phyloP scores from a whole-genome alignment of 2,329 filamentous ascomycete species.

The Didymella arachidicola region DNA sequence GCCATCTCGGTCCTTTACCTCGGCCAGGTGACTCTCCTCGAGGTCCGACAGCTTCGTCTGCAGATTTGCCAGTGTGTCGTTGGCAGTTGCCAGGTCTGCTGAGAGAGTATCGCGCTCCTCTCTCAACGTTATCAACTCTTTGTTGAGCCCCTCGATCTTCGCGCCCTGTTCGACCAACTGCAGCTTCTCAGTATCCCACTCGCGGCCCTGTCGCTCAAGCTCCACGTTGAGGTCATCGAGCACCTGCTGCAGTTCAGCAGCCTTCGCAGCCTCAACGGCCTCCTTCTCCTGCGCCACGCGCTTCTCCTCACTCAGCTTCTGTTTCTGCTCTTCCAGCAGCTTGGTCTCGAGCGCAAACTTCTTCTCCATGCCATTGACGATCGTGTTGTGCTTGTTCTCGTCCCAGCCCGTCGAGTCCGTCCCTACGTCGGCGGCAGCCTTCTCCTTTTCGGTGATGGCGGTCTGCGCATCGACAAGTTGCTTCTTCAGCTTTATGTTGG shows the following conservation, averaged over 20 bases:
- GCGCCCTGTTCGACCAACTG: constrained; percentile 44
- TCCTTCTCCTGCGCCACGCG: constrained; percentile 42
- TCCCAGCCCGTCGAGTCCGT: constrained; percentile 22
- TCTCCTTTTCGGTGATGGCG: constrained; percentile 44
- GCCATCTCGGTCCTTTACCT: constrained; percentile 37
- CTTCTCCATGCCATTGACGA: constrained; percentile 47
- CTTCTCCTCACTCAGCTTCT: constrained; percentile 45
- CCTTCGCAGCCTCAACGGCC: constrained; percentile 42
- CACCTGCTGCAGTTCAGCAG: constrained; percentile 47
- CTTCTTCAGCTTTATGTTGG: constrained; percentile 43
- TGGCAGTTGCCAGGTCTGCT: constrained; percentile 33
- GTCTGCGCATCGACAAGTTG: constrained; percentile 44
- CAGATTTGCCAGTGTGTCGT: constrained; percentile 35
- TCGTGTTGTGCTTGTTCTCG: constrained; percentile 34
- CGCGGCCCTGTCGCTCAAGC: constrained; percentile 44
- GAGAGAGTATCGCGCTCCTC: constrained; percentile 38
- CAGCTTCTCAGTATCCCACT: constrained; percentile 50
- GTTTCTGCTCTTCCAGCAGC: constrained; percentile 42
- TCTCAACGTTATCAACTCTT: constrained; percentile 33
- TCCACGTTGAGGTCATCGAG: constrained; percentile 47
- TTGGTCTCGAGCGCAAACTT: constrained; percentile 47
- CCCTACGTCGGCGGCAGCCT: constrained; percentile 34
- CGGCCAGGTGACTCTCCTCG: constrained; percentile 40
- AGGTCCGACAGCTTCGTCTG: constrained; percentile 40
- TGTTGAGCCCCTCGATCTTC: constrained; percentile 38